A percentile compares a stretch with the other conserved stretches of the same genome.
These are phyloP conservation scores for Cercospora sesami DNA, from an alignment of 2,329 filamentous ascomycete genomes.

Conservation along the genomic window DNA sequence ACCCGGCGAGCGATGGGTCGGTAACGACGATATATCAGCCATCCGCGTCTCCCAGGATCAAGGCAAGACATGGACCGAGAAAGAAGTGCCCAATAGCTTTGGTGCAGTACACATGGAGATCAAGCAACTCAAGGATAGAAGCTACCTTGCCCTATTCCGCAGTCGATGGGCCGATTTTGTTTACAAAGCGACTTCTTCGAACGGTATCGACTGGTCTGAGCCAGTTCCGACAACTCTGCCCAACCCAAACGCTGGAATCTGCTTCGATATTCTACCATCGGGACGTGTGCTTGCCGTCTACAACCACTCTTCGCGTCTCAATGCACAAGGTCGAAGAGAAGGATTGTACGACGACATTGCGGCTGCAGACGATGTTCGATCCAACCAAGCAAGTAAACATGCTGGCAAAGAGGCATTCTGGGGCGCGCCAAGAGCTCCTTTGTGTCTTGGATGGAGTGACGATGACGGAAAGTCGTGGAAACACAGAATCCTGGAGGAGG, in stretches of 20 bases:
- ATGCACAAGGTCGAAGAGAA: constrained; percentile 18
- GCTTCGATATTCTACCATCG: constrained; percentile 21
- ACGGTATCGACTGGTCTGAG: constrained; percentile 23
- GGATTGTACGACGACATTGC: constrained; percentile 25
- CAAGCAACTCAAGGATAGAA: constrained; percentile 13
- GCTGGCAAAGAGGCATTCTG: constrained; percentile 24
- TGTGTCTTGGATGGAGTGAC: constrained; percentile 25
- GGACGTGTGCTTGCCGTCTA: constrained; percentile 14
- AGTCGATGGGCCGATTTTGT: constrained; percentile 19
- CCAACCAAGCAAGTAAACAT: constrained; percentile 23
- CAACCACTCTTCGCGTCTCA: constrained; percentile 12
- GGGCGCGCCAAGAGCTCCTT: constrained; percentile 24
- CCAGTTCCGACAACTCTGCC: constrained; percentile 14
- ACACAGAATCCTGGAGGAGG: constrained; percentile 18
- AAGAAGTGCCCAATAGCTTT: constrained; percentile 22
- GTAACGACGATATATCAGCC: constrained; percentile 25
- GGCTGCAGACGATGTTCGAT: constrained; percentile 18
- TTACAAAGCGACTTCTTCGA: constrained; percentile 14
- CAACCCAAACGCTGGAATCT: constrained; percentile 24
- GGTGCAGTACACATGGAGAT: constrained; percentile 26
- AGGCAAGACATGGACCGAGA: constrained; percentile 22
- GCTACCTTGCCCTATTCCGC: constrained; percentile 14
- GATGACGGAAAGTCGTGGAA: constrained; percentile 21
- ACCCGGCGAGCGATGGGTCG: constrained; percentile 22
- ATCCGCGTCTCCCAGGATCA: constrained; percentile 21